Conservation (phyloP, 2,329 filamentous ascomycete species). For the Diaporthe sp. region DNA sequence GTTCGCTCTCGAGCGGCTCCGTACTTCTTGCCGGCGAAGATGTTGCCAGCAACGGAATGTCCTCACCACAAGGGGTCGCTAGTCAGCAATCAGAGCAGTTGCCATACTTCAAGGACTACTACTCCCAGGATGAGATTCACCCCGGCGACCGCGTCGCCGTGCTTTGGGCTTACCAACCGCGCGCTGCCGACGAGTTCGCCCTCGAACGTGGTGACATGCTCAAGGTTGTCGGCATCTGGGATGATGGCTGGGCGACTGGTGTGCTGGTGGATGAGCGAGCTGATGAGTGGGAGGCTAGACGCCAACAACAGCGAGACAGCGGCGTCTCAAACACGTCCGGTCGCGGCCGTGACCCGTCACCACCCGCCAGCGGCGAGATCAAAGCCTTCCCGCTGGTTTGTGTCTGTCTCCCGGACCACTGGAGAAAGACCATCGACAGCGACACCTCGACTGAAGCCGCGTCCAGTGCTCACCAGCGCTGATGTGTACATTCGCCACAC, state of each 20-base stretch:
- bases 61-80: constrained; percentile 83
- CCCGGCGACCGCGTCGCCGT: constrained; percentile 90
- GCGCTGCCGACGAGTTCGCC: constrained; percentile 91
- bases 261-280: constrained; percentile 83
- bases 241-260: constrained; percentile 98
- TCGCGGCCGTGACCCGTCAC: constrained; percentile 67
- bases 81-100: constrained; percentile 96
- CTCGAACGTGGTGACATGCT: constrained; percentile 97
- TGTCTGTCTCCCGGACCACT: constrained; percentile 94
- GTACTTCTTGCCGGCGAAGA: constrained; percentile 78
- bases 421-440: constrained; percentile 95
- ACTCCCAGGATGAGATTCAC: constrained; percentile 95
- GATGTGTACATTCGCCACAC: neutral
- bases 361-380: constrained; percentile 81
- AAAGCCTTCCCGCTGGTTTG: constrained; percentile 98
- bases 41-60: constrained; percentile 79
- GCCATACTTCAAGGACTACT: constrained; percentile 98
- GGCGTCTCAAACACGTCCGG: constrained; percentile 87
- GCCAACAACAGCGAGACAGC: constrained; percentile 86
- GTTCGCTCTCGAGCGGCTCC: constrained; percentile 90
- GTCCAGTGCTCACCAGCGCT: constrained; percentile 53
- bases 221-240: constrained; percentile 98
- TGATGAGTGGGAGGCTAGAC: constrained; percentile 86
- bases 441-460: constrained; percentile 77
- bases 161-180: constrained; percentile 96